These are phyloP conservation scores for Sporothrix dimorphospora DNA, from an alignment of 2,329 filamentous ascomycete species.

Conservation along the genomic window DNA sequence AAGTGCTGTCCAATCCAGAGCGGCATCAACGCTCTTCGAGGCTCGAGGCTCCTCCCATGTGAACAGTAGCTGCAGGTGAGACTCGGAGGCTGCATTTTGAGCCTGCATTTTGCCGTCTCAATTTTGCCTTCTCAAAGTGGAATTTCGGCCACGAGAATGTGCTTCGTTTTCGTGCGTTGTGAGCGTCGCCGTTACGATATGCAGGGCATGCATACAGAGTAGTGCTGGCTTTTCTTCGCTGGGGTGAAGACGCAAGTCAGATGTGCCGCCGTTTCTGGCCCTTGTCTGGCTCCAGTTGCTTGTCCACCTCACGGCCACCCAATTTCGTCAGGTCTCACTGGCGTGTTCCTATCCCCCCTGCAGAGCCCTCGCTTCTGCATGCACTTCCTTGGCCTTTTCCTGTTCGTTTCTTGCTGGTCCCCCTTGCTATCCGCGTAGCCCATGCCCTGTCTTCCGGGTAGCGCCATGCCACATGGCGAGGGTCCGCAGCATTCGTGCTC, in stretches of 20 bases:
- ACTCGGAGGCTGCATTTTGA: background rate
- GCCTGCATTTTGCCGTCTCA: background rate
- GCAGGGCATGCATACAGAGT: background rate
- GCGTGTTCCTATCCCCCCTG: conserved; percentile 10
- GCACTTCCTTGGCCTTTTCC: background rate
- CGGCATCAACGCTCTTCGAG: background rate
- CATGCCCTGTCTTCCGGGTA: background rate
- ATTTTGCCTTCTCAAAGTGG: background rate
- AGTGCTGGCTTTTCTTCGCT: background rate
- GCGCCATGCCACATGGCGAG: conserved; percentile 17
- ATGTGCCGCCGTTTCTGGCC: conserved; percentile 13
- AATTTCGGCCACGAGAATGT: background rate
- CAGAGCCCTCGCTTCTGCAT: background rate
- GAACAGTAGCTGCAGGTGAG: background rate
- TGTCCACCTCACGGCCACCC: background rate
- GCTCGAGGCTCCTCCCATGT: background rate
- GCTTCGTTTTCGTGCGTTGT: background rate
- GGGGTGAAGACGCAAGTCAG: background rate
- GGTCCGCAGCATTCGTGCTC: background rate
- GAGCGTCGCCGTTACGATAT: background rate
- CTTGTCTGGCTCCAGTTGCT: conserved; percentile 17
- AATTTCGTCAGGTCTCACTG: conserved; percentile 6
- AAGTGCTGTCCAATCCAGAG: background rate
- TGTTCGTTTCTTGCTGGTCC: background rate
- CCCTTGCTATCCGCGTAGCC: background rate